phyloP scores from a whole-genome alignment of 2,329 filamentous ascomycete genomes.

The Diaporthe aspalathi region DNA sequence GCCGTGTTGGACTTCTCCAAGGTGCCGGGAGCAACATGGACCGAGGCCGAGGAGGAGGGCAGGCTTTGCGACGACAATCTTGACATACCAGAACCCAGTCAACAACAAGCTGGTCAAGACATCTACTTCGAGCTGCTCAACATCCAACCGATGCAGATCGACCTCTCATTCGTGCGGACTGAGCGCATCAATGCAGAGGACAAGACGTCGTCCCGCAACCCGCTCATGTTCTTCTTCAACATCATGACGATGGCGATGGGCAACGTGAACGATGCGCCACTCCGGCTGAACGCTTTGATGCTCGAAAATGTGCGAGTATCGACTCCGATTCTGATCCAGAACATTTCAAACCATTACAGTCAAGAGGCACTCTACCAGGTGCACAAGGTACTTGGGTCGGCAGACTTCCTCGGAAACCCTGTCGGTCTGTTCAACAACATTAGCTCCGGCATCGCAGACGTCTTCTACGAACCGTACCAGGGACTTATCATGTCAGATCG shows the following conservation, averaged over 20 bases:
- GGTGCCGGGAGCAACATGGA: slow-evolving; percentile 89
- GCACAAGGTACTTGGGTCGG: slow-evolving; percentile 96
- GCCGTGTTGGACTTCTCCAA: slow-evolving; percentile 95
- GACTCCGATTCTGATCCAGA: slow-evolving; percentile 82
- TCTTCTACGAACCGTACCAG: slow-evolving; percentile 99
- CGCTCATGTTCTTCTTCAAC: slow-evolving; percentile 98
- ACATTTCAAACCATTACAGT: slow-evolving; percentile 93
- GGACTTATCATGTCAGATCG: slow-evolving; percentile 93
- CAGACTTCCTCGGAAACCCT: slow-evolving; percentile 96
- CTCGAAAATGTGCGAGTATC: slow-evolving; percentile 96
- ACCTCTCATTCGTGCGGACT: slow-evolving; percentile 96
- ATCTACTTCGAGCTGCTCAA: slow-evolving; percentile 98
- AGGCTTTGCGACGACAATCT: slow-evolving; percentile 89
- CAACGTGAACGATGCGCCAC: slow-evolving; percentile 97
- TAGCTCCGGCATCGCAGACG: slow-evolving; percentile 95
- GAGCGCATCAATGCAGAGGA: slow-evolving; percentile 97
- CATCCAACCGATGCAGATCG: slow-evolving; percentile 97
- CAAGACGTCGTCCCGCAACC: slow-evolving; percentile 89
- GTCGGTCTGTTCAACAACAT: slow-evolving; percentile 99
- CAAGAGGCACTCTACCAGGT: slow-evolving; percentile 96
- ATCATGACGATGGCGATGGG: slow-evolving; percentile 99
- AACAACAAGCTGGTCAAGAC: slow-evolving; percentile 86
- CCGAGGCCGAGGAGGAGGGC: slow-evolving; percentile 80
- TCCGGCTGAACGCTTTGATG: slow-evolving; percentile 92
- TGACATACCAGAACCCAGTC: slow-evolving; percentile 90